Base-by-base conservation (phyloP, 2,329 filamentous ascomycete species). In the Apiospora rasikravindrae region DNA sequence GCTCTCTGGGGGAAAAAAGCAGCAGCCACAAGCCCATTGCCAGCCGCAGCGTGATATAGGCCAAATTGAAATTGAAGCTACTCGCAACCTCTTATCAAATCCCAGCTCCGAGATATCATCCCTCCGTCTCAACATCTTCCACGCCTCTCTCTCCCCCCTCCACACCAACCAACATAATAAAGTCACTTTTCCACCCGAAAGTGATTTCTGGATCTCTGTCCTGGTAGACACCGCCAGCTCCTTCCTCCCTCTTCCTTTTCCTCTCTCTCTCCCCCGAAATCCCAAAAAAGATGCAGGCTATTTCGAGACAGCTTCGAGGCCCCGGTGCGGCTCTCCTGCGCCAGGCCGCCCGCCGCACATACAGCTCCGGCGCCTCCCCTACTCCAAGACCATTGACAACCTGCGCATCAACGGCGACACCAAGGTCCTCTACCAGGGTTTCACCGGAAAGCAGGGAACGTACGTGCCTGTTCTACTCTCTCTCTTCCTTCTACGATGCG, bases 391-490 rank as follows among this genome's bases (percentile, higher is more conserved):
- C 73, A 88, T 92, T 82, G 87, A 92, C 81, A 98, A 98, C 88
- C 90, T 98, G 81, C 93, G 94, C 86, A 95, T 98, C 88, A 98
- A 95, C 85, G 82, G 88, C 83, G 92, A 98, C 78, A 99, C 96
- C 79, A 97, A 96, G 88, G 94, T 99, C 77, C 88, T 98, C 80
- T 98, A 91, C 88, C 96, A 99, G 87, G 96, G 96, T 78, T 98
- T 98, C 85, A 98, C 96, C 72, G 96, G 96, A 83, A 96, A 94
- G 89, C 95, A 97, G 89, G 94, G 94, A 92, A 96, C 93, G 93
- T 95, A 84, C 86, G 92, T 92, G 71, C 64, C 66, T 44, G 22
- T 49, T 26, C 37, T 16, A 22, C 33, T 29, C 42, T n/a, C 40
- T 6, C 57, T 61, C 37, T 7, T 24, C 16, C 4, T 57, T 67